Evolutionary conservation across 208 protist genomes (phyloP).

Genomic region (Crithidia thermophila): DNA sequence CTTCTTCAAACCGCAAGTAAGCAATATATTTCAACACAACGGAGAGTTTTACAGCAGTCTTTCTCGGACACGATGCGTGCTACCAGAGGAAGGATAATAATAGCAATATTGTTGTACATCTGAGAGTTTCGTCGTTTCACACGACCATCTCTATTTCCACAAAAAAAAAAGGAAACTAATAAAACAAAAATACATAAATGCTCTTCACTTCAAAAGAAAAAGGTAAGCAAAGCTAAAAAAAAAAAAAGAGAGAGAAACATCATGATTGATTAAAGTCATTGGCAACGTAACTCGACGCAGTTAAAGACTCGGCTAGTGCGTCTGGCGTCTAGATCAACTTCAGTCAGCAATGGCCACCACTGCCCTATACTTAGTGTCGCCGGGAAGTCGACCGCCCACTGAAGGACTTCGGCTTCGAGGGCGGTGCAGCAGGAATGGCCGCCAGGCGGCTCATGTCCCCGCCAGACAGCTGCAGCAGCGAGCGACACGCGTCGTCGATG

Average conservation of each 20-base stretch:
- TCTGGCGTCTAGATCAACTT: background rate
- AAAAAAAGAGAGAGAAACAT: conserved; percentile 7
- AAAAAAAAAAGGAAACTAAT: conserved; percentile 3
- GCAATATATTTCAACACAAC: too few species aligned
- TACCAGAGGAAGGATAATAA: too few species aligned
- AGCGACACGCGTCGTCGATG: conserved; percentile 48
- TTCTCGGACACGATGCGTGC: too few species aligned
- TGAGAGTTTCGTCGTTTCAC: too few species aligned
- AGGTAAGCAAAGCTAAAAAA: background rate
- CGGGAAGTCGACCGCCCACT: conserved; percentile 3
- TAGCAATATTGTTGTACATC: too few species aligned
- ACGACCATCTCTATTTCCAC: too few species aligned
- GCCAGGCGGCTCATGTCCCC: conserved; percentile 23
- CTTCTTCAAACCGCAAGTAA: too few species aligned
- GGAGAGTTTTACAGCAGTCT: too few species aligned
- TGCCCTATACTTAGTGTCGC: conserved; percentile 15
- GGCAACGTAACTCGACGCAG: too few species aligned
- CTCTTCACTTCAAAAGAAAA: conserved; percentile 11
- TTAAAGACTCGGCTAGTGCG: background rate
- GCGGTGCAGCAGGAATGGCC: conserved; percentile 29
- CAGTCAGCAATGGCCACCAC: background rate
- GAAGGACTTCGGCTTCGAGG: conserved; percentile 28
- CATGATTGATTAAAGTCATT: background rate
- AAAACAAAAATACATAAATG: background rate
- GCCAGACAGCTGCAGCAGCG: conserved; percentile 26